Evolutionary conservation across 1,284 basidiomycete genomes (phyloP).

Genomic region (Marasmius sp.): DNA sequence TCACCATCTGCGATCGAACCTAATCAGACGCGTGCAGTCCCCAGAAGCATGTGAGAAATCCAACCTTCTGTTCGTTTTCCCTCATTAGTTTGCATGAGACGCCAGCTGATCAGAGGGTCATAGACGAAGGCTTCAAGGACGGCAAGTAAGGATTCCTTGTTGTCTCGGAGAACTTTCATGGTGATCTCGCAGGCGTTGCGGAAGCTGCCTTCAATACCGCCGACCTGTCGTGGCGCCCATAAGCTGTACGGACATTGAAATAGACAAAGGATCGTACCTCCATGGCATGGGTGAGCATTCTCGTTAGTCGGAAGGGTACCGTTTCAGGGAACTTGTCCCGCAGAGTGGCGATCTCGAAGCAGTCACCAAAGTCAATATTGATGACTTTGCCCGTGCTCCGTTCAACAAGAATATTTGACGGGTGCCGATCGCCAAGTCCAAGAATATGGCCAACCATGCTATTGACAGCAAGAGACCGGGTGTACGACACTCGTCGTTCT

Average conservation of each 20-base stretch:
- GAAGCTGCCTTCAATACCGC: constrained; percentile 98
- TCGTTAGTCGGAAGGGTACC: constrained; percentile 96
- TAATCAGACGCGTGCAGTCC: constrained; percentile 20
- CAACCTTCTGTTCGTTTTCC: constrained; percentile 66
- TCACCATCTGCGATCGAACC: constrained; percentile 38
- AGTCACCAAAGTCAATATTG: constrained; percentile 97
- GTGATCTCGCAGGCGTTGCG: constrained; percentile 95
- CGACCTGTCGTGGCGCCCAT: constrained; percentile 56
- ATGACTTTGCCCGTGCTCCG: constrained; percentile 94
- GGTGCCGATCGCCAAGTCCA: constrained; percentile 97
- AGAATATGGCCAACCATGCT: constrained; percentile 98
- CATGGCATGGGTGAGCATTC: constrained; percentile 99
- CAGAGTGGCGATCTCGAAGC: constrained; percentile 93
- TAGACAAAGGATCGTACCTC: constrained; percentile 59
- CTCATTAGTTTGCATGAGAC: constrained; percentile 75
- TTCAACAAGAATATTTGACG: constrained; percentile 93
- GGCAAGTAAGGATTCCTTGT: constrained; percentile 97
- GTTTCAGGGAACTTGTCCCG: constrained; percentile 99
- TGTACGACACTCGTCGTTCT: constrained; percentile 95
- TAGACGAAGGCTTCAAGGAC: constrained; percentile 95
- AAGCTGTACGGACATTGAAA: constrained; percentile 1
- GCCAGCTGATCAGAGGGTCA: constrained; percentile 88
- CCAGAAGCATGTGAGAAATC: constrained; percentile 8
- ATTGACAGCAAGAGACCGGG: constrained; percentile 92
- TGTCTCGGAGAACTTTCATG: constrained; percentile 94